Base-by-base conservation (phyloP, 495 filamentous ascomycete species). In the Lentithecium fluviatile region DNA sequence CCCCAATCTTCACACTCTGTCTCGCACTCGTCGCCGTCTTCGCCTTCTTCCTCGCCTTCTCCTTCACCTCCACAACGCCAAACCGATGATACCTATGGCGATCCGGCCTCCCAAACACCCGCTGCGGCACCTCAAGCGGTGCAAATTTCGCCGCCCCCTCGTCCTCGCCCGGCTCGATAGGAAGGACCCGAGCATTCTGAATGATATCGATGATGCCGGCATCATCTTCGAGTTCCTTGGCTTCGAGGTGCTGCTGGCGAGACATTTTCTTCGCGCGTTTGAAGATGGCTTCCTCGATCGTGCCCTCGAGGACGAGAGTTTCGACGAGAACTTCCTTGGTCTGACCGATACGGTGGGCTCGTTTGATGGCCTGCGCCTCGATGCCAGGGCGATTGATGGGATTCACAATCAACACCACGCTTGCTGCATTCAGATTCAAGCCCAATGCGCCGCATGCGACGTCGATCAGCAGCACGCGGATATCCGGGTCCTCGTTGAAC, bases 361-460 rank as follows among this genome's bases (percentile, higher is more conserved):
- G 87, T 64, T 93, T 95, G 63, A 97, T 88, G 2, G 93, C 93
- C 71, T 97, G 93, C 2, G 88, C 90, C 68, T 96, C 89, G 7
- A 96, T 81, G 58, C 88, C 86, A 0, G 90, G 89, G 49, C 89
- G 88, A 74, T 94, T 86, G 26, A 94, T 88, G 0, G 93, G 93
- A 57, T 90, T 95, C 60, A 96, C 79, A 65, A 97, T 96, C 76
- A 88, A 95, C n/a, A 97, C 86, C 0, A 93, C 79, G 0, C 85
- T 91, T 4, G 94, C 93, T 32, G 83, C 82, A 20, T 83, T 82
- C 68, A 97, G 83, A 65, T 96, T 90, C 0, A 97, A 78, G 0
- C 93, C 93, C 58, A 90, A 89, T 2, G 93, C 90, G 15, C 91
- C 91, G 70, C 94, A 88, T 2, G 80, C 81, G 20, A 96, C 83